These are phyloP conservation scores for Solanum sitiens DNA, from an alignment of 257 asterid species.

Conservation along the genomic window DNA sequence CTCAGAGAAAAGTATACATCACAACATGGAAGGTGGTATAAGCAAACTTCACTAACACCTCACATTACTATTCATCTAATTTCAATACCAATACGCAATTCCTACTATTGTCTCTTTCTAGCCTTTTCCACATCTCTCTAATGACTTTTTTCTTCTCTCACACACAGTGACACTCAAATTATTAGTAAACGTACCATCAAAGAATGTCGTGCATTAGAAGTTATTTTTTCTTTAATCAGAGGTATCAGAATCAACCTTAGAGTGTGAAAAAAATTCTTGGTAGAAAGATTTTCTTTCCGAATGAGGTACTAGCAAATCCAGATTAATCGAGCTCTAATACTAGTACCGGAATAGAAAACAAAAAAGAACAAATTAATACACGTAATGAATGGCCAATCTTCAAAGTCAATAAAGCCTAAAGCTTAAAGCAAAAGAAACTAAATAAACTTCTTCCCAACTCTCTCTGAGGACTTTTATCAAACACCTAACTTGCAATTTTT, in stretches of 20 bases:
- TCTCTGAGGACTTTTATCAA: not conserved
- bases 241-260: rapidly evolving
- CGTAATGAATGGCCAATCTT: not conserved
- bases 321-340: too few relatives aligned
- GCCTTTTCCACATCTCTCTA: not conserved
- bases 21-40: not conserved
- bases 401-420: not conserved
- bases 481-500: not conserved
- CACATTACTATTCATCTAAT: not conserved
- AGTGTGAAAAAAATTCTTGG: not conserved
- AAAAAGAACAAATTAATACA: not conserved
- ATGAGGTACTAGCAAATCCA: too few relatives aligned
- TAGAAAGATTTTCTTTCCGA: rapidly evolving
- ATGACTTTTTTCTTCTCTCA: not conserved
- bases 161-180: not conserved
- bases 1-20: not conserved
- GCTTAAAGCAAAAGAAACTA: not conserved
- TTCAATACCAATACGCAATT: not conserved
- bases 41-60: not conserved
- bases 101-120: not conserved
- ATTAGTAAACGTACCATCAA: not conserved
- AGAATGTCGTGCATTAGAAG: rapidly evolving
- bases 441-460: not conserved
- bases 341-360: not conserved
- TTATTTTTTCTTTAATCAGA: too few relatives aligned